Base-by-base conservation (phyloP, 768 basidiomycete species). In the Suillus paluster region DNA sequence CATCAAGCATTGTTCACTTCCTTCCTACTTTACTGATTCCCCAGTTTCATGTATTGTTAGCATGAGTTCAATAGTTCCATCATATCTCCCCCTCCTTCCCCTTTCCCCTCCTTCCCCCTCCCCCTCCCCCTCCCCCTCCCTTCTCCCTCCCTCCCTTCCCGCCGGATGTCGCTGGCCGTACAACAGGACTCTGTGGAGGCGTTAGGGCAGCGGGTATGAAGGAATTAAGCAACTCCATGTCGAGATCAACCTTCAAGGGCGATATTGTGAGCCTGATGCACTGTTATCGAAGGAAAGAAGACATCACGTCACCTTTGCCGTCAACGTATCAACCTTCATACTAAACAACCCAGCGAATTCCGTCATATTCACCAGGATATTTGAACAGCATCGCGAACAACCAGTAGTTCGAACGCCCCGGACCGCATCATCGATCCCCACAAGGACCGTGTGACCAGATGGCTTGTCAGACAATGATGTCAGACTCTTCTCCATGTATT, bases 241-340 rank as follows among this genome's bases (percentile, higher is more conserved):
- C n/a, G 9, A 70, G 30, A 10, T 53, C 36, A 27, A 68, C 42
- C 67, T 71, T 34, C 44, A 49, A 25, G 23, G 19, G n/a, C 15
- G 30, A 46, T 39, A 7, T 6, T 0, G 7, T 59, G 38, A 56
- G 49, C 14, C 23, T 23, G 4, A 23, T 54, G 19, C 9, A 9
- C 34, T 54, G 52, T n/a, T 27, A 34, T 5, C 27, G 19, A 27
- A 45, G 1, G 53, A 38, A 38, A 4, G 36, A 34, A 54, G 1
- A 33, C 57, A 50, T 30, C 27, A 30, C 27, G 10, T 21, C 9
- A 59, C 58, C 27, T 59, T 39, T 27, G 21, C 27, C 4, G 58
- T 59, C 58, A 59, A 33, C 27, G 3, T 58, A 9, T 38, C 58
- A 19, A 59, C 57, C 11, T 23, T 12, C 19, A 1, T 39, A 4